phyloP scores from a whole-genome alignment of 805 yeast species.

The Barnettozyma sucrosica region DNA sequence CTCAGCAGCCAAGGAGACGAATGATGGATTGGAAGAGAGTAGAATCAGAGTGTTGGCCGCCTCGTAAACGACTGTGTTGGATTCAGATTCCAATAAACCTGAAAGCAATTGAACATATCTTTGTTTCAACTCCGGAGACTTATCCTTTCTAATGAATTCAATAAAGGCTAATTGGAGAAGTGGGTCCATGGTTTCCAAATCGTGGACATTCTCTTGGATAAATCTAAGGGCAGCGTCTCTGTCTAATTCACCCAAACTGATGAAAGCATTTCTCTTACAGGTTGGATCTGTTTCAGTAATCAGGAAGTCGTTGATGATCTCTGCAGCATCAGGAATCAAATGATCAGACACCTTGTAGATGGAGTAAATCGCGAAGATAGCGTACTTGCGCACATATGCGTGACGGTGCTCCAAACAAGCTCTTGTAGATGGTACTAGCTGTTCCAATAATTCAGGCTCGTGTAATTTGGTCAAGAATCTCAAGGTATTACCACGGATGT shows the following conservation, averaged over 20 bases:
- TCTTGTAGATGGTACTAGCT: constrained; percentile 88
- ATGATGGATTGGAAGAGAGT: constrained; percentile 56
- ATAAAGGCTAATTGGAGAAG: constrained; percentile 83
- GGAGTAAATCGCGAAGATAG: constrained; percentile 83
- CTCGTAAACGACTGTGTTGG: constrained; percentile 78
- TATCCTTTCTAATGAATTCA: constrained; percentile 83
- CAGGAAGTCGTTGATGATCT: constrained; percentile 66
- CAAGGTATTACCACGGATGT: constrained; percentile 90
- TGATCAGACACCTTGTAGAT: constrained; percentile 79
- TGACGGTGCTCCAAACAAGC: constrained; percentile 92
- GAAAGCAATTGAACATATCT: constrained; percentile 69
- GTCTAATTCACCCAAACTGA: constrained; percentile 74
- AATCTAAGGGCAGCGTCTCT: constrained; percentile 80
- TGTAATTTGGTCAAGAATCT: constrained; percentile 85
- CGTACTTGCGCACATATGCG: constrained; percentile 96
- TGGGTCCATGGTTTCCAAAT: constrained; percentile 67
- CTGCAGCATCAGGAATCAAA: constrained; percentile 93
- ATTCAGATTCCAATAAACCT: constrained; percentile 58
- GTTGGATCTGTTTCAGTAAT: constrained; percentile 85
- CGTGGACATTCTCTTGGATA: constrained; percentile 61
- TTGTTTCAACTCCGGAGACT: constrained; percentile 56
- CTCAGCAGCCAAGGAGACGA: constrained; percentile 72
- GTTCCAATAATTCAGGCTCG: constrained; percentile 92
- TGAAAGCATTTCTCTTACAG: constrained; percentile 92
- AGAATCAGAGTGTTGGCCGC: constrained; percentile 76